These are phyloP conservation scores for Talaromyces albobiverticillius DNA, from an alignment of 2,329 filamentous ascomycete genomes.

Conservation along the genomic window DNA sequence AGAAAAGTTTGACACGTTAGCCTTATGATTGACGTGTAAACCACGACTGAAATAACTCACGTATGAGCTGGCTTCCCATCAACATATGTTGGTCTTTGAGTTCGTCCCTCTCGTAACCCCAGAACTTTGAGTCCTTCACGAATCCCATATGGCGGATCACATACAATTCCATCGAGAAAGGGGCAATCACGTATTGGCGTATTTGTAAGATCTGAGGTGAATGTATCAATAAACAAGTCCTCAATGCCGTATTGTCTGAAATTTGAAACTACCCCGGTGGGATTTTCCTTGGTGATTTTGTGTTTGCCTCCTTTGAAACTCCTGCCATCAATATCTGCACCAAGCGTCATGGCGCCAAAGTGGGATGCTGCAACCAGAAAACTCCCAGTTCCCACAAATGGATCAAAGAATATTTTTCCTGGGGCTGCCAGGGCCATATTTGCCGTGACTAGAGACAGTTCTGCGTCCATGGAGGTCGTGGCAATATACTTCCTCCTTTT, in stretches of 20 bases:
- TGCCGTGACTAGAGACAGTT: constrained; percentile 84
- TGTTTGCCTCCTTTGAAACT: constrained; percentile 71
- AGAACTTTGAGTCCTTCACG: constrained; percentile 87
- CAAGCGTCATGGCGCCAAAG: constrained; percentile 79
- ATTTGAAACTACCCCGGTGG: constrained; percentile 59
- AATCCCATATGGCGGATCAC: constrained; percentile 94
- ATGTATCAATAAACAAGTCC: constrained; percentile 68
- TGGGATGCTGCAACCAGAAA: constrained; percentile 88
- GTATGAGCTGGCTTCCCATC: constrained; percentile 68
- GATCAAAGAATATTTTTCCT: constrained; percentile 87
- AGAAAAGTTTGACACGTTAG: neutral
- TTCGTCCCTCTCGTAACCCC: constrained; percentile 63
- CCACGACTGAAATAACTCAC: constrained; percentile 43
- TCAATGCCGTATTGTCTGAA: constrained; percentile 78
- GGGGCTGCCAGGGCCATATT: constrained; percentile 82
- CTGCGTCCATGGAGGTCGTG: constrained; percentile 96
- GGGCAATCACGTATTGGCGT: constrained; percentile 63
- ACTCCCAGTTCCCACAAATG: constrained; percentile 91
- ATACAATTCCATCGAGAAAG: constrained; percentile 88
- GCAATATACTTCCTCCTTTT: constrained; percentile 94
- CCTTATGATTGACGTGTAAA: neutral
- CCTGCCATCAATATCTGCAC: constrained; percentile 90
- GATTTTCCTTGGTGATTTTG: constrained; percentile 45
- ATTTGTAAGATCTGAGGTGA: constrained; percentile 85
- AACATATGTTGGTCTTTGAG: constrained; percentile 57